phyloP scores from a whole-genome alignment of 495 filamentous ascomycete genomes.

The Xylaria grammica region DNA sequence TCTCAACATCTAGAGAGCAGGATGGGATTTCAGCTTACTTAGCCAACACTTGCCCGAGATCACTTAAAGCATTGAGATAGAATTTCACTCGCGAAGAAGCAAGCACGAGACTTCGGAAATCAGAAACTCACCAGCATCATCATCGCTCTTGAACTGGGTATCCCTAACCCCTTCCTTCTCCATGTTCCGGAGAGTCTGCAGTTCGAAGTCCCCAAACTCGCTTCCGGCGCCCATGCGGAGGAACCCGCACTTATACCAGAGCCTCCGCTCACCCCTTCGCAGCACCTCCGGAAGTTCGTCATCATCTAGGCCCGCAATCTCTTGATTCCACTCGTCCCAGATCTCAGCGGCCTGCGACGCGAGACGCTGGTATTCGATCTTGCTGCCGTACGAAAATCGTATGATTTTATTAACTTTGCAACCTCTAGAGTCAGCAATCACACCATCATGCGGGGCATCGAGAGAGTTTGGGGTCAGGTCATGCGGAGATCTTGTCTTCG shows the following conservation, averaged over 20 bases:
- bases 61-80: neutral
- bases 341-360: constrained; percentile 43
- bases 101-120: neutral
- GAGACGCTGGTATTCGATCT: constrained; percentile 50
- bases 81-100: too few species aligned
- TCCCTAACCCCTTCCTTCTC: constrained; percentile 36
- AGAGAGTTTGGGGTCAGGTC: neutral
- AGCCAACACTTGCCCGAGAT: too few species aligned
- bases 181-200: constrained; percentile 41
- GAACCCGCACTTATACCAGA: constrained; percentile 42
- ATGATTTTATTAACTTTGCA: constrained; percentile 49
- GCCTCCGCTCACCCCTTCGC: constrained; percentile 28
- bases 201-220: constrained; percentile 41
- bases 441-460: too few species aligned
- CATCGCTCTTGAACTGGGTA: constrained; percentile 38
- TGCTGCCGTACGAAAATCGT: constrained; percentile 45
- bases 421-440: neutral
- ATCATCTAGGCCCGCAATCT: constrained; percentile 27
- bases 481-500: too few species aligned
- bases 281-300: constrained; percentile 41
- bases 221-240: constrained; percentile 36
- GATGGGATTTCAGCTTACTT: neutral
- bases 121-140: constrained; percentile 32
- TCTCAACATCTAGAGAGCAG: constrained; percentile 25
- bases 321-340: constrained; percentile 51